Evolutionary conservation across 2,329 filamentous ascomycete genomes (phyloP).

Genomic region (Penicillium thymicola): DNA sequence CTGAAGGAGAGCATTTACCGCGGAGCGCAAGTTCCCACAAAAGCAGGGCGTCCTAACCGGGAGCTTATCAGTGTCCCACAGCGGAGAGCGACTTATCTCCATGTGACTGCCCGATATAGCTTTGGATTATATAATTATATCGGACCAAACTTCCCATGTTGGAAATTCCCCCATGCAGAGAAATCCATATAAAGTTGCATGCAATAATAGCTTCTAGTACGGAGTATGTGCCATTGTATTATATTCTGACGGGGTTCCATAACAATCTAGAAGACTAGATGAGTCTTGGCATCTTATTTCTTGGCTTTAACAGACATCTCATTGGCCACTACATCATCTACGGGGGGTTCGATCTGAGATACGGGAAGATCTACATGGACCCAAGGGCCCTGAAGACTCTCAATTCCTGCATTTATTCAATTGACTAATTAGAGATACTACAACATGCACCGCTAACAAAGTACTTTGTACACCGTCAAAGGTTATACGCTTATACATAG

Average conservation of each 20-base stretch:
- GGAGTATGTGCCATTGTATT: background rate
- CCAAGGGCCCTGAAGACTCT: background rate
- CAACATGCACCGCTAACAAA: background rate
- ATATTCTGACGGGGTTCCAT: background rate
- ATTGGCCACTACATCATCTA: slow-evolving; percentile 1
- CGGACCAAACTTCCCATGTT: background rate
- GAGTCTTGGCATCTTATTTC: background rate
- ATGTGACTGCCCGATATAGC: background rate
- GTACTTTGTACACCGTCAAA: background rate
- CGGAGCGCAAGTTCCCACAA: background rate
- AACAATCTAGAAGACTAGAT: background rate
- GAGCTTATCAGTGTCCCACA: slow-evolving; percentile 10
- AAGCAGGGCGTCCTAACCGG: slow-evolving; percentile 1
- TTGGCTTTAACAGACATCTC: background rate
- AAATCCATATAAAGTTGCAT: background rate
- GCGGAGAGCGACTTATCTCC: slow-evolving; percentile 9
- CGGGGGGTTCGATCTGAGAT: slow-evolving; percentile 7
- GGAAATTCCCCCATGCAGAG: background rate
- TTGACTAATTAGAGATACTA: background rate
- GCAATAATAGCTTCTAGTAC: background rate
- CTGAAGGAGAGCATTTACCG: background rate
- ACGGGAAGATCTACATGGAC: slow-evolving; percentile 6
- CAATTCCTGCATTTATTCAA: background rate
- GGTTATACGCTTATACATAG: too few relatives aligned
- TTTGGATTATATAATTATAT: background rate